Base-by-base conservation (phyloP, 495 filamentous ascomycete genomes). In the Cercophora sp. region DNA sequence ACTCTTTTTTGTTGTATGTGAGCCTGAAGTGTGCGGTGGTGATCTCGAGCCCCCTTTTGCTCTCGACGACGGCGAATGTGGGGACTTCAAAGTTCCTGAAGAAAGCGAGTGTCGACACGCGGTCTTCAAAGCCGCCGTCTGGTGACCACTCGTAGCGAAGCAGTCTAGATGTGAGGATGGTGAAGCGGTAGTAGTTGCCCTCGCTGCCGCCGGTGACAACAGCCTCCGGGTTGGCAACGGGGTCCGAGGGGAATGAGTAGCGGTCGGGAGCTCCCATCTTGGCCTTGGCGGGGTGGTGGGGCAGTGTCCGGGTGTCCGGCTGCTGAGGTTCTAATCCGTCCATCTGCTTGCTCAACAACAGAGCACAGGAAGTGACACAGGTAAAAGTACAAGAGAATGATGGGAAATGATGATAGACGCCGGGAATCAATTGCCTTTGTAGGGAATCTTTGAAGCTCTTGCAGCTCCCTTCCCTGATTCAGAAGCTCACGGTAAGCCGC, bases 61-160 rank as follows among this genome's bases (percentile, higher is more conserved):
- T 47, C 15, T 79, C 72, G 9, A 68, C 59, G 20, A 75, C 59
- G 3, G 64, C 62, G 57, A 74, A 82, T 16, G 72, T 57, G 0
- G 80, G 80, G 0, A 71, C 66, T 11, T 76, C 65, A 27, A 79
- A 69, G 2, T 62, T 27, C 8, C 80, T 70, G 51, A 78, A 73
- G 42, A 81, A 66, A 19, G 80, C 80, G 48, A 83, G 71, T n/a
- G 72, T 75, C 5, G 78, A 81, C 5, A 72, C 74, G 18, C 79
- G 74, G 61, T 84, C 79, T 58, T 84, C 80, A 52, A 84, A 84
- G 5, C 55, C 58, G 45, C 70, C 62, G 47, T 84, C 80, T 10
- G 65, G 55, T 1, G 80, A 79, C 76, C 78, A 84, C 65, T 84
- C 80, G 51, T 70, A 82, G 18, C 80, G 76, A 16, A 84, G 25